A percentile compares a stretch with the other conserved stretches of the same genome.
Conservation (phyloP, 129 eudicot genomes). For the Flaveria trinervia region DNA sequence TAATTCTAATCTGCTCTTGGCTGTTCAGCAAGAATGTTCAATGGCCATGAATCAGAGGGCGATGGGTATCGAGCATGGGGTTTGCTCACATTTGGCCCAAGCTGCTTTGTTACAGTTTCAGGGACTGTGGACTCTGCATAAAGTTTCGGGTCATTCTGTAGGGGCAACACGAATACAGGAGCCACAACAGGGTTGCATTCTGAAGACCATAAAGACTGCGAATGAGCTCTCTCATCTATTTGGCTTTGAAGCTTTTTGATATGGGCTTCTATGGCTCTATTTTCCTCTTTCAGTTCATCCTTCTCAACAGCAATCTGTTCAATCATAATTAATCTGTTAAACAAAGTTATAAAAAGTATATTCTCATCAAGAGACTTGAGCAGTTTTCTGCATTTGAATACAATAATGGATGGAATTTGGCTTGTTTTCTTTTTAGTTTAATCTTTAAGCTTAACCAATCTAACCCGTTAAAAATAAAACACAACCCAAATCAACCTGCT, state of each 20-base stretch:
- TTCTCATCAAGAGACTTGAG: too few species aligned
- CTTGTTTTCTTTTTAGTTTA: background rate
- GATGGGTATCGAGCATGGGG: conserved; percentile 84
- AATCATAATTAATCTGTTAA: conserved; percentile 16
- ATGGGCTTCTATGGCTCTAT: conserved; percentile 51
- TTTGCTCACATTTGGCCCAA: conserved; percentile 54
- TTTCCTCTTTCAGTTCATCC: conserved; percentile 74
- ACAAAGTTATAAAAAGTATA: background rate
- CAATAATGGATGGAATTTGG: background rate
- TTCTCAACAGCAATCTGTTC: conserved; percentile 61
- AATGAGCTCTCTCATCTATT: conserved; percentile 45
- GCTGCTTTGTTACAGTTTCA: conserved; percentile 30
- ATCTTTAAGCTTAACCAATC: background rate
- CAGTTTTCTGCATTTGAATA: background rate
- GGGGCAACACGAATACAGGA: conserved; percentile 58
- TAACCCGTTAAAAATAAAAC: background rate
- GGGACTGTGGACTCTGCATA: conserved; percentile 29
- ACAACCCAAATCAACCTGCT: background rate
- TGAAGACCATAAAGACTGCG: conserved; percentile 33
- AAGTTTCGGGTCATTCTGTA: conserved; percentile 45
- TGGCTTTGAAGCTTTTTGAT: conserved; percentile 53
- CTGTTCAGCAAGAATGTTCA: conserved; percentile 58
- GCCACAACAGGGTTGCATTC: conserved; percentile 32
- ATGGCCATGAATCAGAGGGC: conserved; percentile 75
- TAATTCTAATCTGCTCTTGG: conserved; percentile 26